phyloP scores from a whole-genome alignment of 2,329 filamentous ascomycete species.

The Claviceps sp. region DNA sequence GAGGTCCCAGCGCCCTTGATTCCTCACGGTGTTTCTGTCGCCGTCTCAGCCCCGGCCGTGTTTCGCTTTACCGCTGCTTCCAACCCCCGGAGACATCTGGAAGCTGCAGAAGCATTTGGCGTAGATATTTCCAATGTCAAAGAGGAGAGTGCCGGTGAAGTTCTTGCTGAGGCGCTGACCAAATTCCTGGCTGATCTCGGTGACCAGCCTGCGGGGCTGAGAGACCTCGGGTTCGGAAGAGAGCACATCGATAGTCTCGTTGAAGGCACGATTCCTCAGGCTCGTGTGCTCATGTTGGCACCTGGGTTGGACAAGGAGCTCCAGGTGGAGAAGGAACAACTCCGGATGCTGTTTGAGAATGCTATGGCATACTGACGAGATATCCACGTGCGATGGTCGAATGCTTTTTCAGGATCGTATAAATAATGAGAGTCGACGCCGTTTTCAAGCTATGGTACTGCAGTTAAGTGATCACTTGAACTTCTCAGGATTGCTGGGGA shows the following conservation, averaged over 20 bases:
- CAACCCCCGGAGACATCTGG: slow-evolving; percentile 83
- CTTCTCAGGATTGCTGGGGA: slow-evolving; percentile 48
- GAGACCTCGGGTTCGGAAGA: slow-evolving; percentile 64
- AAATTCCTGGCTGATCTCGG: slow-evolving; percentile 73
- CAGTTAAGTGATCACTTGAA: slow-evolving; percentile 19
- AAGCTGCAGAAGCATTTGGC: slow-evolving; percentile 80
- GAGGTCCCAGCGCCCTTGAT: slow-evolving; percentile 65
- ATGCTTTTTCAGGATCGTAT: not conserved
- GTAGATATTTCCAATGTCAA: slow-evolving; percentile 82
- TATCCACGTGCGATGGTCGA: not conserved
- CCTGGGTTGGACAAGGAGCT: slow-evolving; percentile 64
- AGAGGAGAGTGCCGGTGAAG: slow-evolving; percentile 76
- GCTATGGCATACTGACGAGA: slow-evolving; percentile 27
- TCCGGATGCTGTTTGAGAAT: slow-evolving; percentile 55
- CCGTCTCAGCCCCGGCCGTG: slow-evolving; percentile 83
- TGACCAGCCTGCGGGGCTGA: slow-evolving; percentile 80
- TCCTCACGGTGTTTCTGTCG: slow-evolving; percentile 90
- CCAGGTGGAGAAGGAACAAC: slow-evolving; percentile 56
- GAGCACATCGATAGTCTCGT: slow-evolving; percentile 72
- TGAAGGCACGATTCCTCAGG: slow-evolving; percentile 89
- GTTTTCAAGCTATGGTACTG: not conserved
- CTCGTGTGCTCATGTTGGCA: slow-evolving; percentile 79
- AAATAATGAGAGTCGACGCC: not conserved
- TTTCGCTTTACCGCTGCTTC: slow-evolving; percentile 87
- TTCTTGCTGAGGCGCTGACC: slow-evolving; percentile 69